phyloP scores from a whole-genome alignment of 805 yeast species.

The Candida qinlingensis region DNA sequence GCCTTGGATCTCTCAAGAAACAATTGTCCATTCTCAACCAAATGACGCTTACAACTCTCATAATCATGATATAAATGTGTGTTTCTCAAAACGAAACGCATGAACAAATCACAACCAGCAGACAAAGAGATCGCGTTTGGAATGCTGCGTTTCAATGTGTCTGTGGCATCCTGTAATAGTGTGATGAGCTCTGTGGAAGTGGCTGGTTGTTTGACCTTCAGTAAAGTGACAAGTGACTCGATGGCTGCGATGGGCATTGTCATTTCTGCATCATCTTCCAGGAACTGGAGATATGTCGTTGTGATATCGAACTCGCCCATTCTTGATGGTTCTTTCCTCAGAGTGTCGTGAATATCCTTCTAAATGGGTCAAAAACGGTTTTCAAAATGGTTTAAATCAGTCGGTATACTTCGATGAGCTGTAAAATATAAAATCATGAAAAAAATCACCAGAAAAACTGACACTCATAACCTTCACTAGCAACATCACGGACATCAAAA shows the following conservation, averaged over 20 bases:
- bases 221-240: constrained; percentile 82
- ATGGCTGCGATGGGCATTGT: constrained; percentile 99
- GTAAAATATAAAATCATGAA: no score
- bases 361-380: not conserved
- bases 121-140: constrained; percentile 88
- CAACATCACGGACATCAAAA: no score
- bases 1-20: constrained; percentile 90
- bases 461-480: no score
- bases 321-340: not conserved
- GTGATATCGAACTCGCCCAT: constrained; percentile 68
- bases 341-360: not conserved
- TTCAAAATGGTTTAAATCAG: not conserved
- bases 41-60: constrained; percentile 85
- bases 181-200: constrained; percentile 92
- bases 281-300: constrained; percentile 69
- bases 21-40: constrained; percentile 89
- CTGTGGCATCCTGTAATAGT: constrained; percentile 70
- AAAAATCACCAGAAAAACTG: no score
- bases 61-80: constrained; percentile 85
- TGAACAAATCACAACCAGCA: constrained; percentile 97
- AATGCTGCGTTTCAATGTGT: constrained; percentile 67
- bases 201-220: constrained; percentile 78
- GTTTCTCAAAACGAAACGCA: constrained; percentile 87
- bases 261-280: constrained; percentile 90
- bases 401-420: no score